Evolutionary conservation across 495 filamentous ascomycete genomes (phyloP).

Genomic region (Penicillium canescens): DNA sequence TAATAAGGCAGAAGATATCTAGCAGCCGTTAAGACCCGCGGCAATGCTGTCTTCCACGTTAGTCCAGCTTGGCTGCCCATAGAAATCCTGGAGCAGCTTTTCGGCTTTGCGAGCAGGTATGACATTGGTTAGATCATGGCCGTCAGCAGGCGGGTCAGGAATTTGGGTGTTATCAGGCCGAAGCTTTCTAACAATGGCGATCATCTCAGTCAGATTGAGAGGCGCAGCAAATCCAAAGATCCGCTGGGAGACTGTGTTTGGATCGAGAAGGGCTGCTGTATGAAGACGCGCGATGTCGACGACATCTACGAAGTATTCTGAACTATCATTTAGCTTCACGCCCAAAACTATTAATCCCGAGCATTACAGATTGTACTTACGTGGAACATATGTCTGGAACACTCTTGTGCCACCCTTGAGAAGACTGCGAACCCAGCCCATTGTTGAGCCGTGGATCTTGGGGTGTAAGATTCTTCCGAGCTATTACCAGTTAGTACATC

Average conservation of each 20-base stretch:
- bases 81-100: constrained; percentile 14
- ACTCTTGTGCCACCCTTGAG: constrained; percentile 22
- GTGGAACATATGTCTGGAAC: constrained; percentile 1
- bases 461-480: constrained; percentile 3
- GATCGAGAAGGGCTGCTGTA: constrained; percentile 46
- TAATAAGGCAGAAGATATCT: background rate
- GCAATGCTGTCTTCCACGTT: background rate
- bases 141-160: constrained; percentile 10
- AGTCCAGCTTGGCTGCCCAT: constrained; percentile 5
- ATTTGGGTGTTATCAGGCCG: constrained; percentile 21
- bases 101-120: constrained; percentile 7
- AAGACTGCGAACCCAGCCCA: constrained; percentile 10
- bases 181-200: constrained; percentile 17
- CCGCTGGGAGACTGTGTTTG: constrained; percentile 39
- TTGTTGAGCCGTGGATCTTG: constrained; percentile 3
- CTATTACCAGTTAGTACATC: background rate
- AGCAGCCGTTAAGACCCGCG: background rate
- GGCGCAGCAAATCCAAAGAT: constrained; percentile 36
- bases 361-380: background rate
- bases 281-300: constrained; percentile 50
- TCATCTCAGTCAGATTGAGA: constrained; percentile 16
- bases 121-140: constrained; percentile 12
- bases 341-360: background rate
- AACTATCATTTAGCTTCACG: background rate
- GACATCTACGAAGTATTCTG: constrained; percentile 48